Evolutionary conservation across 2,329 filamentous ascomycete genomes (phyloP), one percentile per base, ranked within the genome.

Genomic region (Rhytidhysteron rufulum): DNA sequence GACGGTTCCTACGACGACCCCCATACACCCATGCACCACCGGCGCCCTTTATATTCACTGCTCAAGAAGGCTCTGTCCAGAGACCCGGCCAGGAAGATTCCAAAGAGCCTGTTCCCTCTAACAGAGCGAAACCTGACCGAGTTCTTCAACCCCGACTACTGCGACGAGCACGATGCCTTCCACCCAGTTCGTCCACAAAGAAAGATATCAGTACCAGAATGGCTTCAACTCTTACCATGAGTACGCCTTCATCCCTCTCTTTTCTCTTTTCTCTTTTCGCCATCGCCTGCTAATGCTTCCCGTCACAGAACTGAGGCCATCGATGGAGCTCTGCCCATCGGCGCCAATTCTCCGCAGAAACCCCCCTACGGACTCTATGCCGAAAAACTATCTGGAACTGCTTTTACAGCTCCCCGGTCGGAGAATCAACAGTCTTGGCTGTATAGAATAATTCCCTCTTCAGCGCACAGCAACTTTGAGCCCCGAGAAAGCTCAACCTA

Each of bases 291-390:
- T 38, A 18, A 33, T 19, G 19, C 33, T 40, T 47, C 24, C 4
- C 5, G 18, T 19, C n/a, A 9, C 54, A 90, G 86, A 60, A 80
- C 85, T 31, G 87, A 93, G 72, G 86, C 87, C 32, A 71, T 91
- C 41, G 73, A 82, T 13, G 85, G 82, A 15, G 83, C 88, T 4
- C 73, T 91, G 4, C 87, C 88, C 7, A 60, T 88, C 43, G 87
- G 78, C 36, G 78, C 83, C 31, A 95, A 94, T 71, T 88, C 85
- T 3, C 88, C 88, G 0, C 88, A 94, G 62, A 88, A 88, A 58
- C 82, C 82, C 0, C 77, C 86, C 0, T 80, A 82, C 49, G 88
- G 87, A 1, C 79, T 95, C 20, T 93, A 93, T 67, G 81, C 87
- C 20, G 88, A 95, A 68, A 75, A 80, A 55, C 67, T 80, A 4